phyloP scores from a whole-genome alignment of 495 filamentous ascomycete species.

The Podospora pseudocomata region DNA sequence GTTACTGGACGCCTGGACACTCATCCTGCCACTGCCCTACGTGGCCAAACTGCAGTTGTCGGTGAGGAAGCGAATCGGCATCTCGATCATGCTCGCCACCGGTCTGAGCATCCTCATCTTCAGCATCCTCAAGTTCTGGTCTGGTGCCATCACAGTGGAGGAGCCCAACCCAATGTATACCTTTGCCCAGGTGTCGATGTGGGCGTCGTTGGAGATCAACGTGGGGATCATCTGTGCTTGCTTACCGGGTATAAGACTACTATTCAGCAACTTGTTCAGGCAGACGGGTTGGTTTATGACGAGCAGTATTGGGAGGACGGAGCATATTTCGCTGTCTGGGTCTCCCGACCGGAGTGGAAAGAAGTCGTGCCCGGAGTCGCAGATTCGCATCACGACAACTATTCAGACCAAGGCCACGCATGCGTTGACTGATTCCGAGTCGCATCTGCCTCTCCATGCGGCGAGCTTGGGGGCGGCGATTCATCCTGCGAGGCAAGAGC shows the following conservation, averaged over 20 bases:
- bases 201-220: constrained; percentile 36
- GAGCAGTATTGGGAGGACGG: background rate
- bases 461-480: background rate
- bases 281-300: background rate
- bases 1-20: constrained; percentile 49
- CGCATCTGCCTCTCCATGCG: constrained; percentile 1
- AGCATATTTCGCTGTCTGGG: background rate
- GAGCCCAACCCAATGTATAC: constrained; percentile 33
- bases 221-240: constrained; percentile 35
- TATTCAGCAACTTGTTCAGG: constrained; percentile 17
- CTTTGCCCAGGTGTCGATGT: constrained; percentile 30
- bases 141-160: constrained; percentile 18
- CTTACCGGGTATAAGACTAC: constrained; percentile 33
- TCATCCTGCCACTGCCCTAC: constrained; percentile 49
- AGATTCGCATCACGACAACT: constrained; percentile 12
- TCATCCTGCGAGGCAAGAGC: background rate
- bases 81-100: constrained; percentile 51
- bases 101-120: constrained; percentile 38
- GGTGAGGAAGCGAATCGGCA: constrained; percentile 45
- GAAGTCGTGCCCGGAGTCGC: background rate
- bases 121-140: constrained; percentile 24
- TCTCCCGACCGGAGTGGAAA: background rate
- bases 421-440: background rate
- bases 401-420: constrained; percentile 1
- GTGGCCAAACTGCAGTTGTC: constrained; percentile 43